Percentiles rank a stretch among this genome's conserved stretches.
These are phyloP conservation scores for Arabis alpina DNA, from an alignment of 345 rosid genomes.

Conservation along the genomic window DNA sequence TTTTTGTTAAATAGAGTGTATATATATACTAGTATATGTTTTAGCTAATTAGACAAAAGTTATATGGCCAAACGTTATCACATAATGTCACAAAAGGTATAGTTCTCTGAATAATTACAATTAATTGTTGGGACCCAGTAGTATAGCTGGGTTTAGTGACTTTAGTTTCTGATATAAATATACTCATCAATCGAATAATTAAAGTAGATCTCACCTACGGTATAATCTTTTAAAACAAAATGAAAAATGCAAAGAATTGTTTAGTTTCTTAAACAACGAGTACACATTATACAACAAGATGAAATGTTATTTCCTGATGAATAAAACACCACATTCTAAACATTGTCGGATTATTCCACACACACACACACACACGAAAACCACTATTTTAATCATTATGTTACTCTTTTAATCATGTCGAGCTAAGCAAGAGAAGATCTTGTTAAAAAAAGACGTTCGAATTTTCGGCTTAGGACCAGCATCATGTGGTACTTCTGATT, in stretches of 20 bases:
- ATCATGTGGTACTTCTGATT: constrained; percentile 14
- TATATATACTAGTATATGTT: not conserved
- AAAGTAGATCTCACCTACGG: constrained; percentile 14
- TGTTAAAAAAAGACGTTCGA: constrained; percentile 20
- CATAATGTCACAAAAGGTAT: too few species aligned
- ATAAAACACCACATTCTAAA: constrained; percentile 3
- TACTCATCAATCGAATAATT: constrained; percentile 24
- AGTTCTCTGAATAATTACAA: not conserved
- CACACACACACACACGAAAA: not conserved
- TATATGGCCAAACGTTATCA: not conserved
- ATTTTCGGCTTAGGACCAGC: constrained; percentile 14
- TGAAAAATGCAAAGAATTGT: constrained; percentile 3
- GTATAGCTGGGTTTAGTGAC: not conserved
- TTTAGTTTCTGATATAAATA: constrained; percentile 11
- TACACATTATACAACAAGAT: not conserved
- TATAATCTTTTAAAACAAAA: not conserved
- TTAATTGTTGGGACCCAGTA: constrained; percentile 16
- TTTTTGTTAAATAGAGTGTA: not conserved
- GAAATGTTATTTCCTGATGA: not conserved
- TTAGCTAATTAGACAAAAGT: constrained; percentile 5
- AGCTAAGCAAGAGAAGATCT: constrained; percentile 49
- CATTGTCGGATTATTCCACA: not conserved
- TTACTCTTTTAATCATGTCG: constrained; percentile 43
- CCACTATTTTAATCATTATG: not conserved
- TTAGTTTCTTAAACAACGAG: not conserved